A percentile compares a stretch with the other conserved stretches of the same genome.
These are phyloP conservation scores for Heracleum sosnowskyi DNA, from an alignment of 129 eudicot genomes.

Conservation along the genomic window DNA sequence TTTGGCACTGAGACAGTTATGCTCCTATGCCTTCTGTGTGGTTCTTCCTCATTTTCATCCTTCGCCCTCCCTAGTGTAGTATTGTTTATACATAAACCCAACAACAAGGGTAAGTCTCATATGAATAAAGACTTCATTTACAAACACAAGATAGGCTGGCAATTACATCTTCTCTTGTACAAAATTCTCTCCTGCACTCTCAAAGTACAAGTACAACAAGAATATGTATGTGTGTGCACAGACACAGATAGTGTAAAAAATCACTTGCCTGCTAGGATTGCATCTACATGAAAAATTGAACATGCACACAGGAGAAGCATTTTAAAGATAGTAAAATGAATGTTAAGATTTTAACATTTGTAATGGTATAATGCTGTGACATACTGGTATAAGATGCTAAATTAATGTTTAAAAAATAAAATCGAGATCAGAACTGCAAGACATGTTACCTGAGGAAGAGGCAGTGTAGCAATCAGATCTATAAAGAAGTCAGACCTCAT, in stretches of 20 bases:
- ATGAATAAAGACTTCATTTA: neutral
- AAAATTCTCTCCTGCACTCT: neutral
- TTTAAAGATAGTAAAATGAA: neutral
- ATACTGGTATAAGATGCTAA: neutral
- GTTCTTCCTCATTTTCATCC: neutral
- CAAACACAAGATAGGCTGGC: neutral
- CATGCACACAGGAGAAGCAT: neutral
- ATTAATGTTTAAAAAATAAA: neutral
- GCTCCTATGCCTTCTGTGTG: neutral
- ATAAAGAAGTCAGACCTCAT: constrained; percentile 73
- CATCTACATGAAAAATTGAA: neutral
- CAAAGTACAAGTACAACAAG: neutral
- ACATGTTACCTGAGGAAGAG: constrained; percentile 86
- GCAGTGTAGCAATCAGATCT: constrained; percentile 92
- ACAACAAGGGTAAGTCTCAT: neutral
- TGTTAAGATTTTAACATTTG: neutral
- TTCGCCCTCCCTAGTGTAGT: neutral
- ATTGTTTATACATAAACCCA: no score
- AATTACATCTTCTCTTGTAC: neutral
- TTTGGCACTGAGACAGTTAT: neutral
- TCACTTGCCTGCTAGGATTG: neutral
- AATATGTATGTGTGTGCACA: no score
- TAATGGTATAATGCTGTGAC: neutral
- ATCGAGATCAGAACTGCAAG: neutral
- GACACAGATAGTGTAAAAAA: neutral